phyloP scores from a whole-genome alignment of 495 filamentous ascomycete species.

The Geoglossum glabrum region DNA sequence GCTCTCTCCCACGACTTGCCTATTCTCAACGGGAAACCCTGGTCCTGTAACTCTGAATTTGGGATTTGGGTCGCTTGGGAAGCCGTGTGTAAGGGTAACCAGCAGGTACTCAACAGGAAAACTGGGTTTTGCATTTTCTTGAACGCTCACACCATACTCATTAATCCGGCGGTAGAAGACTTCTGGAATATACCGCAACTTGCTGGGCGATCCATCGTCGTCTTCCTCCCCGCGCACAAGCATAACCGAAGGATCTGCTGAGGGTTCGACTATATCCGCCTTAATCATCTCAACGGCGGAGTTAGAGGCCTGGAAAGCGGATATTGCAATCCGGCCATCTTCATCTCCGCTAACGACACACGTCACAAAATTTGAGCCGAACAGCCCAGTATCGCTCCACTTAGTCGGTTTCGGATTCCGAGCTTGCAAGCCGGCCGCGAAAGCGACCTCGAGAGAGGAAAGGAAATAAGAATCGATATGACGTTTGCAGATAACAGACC shows the following conservation, averaged over 20 bases:
- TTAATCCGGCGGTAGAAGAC: slow-evolving; percentile 94
- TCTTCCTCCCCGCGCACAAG: slow-evolving; percentile 84
- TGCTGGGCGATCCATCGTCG: slow-evolving; percentile 47
- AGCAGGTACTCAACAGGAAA: slow-evolving; percentile 95
- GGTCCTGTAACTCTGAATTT: slow-evolving; percentile 41
- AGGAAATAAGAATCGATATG: slow-evolving; percentile 92
- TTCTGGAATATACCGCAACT: slow-evolving; percentile 81
- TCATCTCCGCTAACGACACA: slow-evolving; percentile 88
- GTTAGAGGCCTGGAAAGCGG: slow-evolving; percentile 86
- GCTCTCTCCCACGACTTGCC: slow-evolving; percentile 61
- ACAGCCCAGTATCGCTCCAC: slow-evolving; percentile 89
- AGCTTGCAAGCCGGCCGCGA: slow-evolving; percentile 72
- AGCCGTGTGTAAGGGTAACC: slow-evolving; percentile 90
- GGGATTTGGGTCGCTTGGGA: slow-evolving; percentile 60
- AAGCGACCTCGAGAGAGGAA: slow-evolving; percentile 77
- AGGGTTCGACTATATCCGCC: slow-evolving; percentile 88
- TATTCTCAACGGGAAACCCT: slow-evolving; percentile 75
- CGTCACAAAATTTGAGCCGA: slow-evolving; percentile 93
- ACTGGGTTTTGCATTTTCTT: slow-evolving; percentile 87
- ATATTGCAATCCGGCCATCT: slow-evolving; percentile 67
- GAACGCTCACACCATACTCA: slow-evolving; percentile 87
- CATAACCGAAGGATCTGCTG: slow-evolving; percentile 82
- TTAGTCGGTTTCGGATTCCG: slow-evolving; percentile 78
- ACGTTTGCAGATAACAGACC: slow-evolving; percentile 78
- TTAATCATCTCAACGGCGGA: slow-evolving; percentile 91